These are phyloP conservation scores for Salinomyces thailandicus DNA, from an alignment of 2,329 filamentous ascomycete genomes.

Conservation along the genomic window DNA sequence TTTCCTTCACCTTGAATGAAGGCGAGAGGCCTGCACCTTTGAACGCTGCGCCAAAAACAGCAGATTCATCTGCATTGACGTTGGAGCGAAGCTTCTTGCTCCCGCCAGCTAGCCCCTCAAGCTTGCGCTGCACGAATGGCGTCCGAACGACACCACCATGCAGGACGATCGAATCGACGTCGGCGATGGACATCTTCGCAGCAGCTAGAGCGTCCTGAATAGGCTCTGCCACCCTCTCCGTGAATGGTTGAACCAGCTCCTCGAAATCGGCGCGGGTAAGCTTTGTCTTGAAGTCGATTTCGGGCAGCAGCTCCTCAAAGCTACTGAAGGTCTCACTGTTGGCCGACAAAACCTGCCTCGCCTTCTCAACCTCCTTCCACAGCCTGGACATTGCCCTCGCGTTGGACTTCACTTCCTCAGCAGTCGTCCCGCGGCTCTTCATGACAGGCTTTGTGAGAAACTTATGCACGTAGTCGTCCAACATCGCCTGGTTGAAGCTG, in stretches of 20 bases:
- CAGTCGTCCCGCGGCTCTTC: conserved; percentile 53
- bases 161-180: conserved; percentile 83
- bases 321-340: conserved; percentile 71
- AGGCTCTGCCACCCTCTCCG: conserved; percentile 56
- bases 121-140: conserved; percentile 82
- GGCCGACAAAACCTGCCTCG: conserved; percentile 84
- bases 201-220: conserved; percentile 64
- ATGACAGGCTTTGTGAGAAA: conserved; percentile 58
- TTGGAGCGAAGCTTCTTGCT: conserved; percentile 77
- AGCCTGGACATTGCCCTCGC: conserved; percentile 81
- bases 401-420: conserved; percentile 57
- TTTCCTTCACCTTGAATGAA: conserved; percentile 96
- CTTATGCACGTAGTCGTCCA: conserved; percentile 76
- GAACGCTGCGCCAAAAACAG: conserved; percentile 92
- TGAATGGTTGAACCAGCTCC: conserved; percentile 57
- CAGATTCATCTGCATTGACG: conserved; percentile 93
- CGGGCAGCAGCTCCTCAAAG: conserved; percentile 85
- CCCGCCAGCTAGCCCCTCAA: conserved; percentile 64
- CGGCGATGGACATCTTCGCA: conserved; percentile 60
- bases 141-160: conserved; percentile 85
- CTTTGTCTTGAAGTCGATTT: conserved; percentile 90
- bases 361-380: conserved; percentile 80
- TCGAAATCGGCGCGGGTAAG: conserved; percentile 73
- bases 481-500: conserved; percentile 72
- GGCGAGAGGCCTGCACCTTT: conserved; percentile 85